phyloP scores from a whole-genome alignment of 2,329 filamentous ascomycete species.

The Akanthomyces muscarius region DNA sequence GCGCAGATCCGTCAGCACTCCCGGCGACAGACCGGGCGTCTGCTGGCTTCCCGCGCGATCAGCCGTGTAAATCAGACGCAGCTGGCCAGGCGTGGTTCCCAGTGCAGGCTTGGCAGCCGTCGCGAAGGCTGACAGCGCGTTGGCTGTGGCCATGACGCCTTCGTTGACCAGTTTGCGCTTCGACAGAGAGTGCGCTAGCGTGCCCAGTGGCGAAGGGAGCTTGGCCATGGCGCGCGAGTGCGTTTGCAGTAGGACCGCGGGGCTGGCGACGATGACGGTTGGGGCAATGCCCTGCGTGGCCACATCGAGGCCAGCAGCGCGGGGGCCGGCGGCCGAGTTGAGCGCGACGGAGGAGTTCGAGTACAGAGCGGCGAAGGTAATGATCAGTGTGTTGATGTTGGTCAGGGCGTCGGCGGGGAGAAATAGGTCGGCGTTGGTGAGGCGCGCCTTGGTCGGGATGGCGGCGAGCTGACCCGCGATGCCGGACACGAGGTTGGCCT shows the following conservation, averaged over 20 bases:
- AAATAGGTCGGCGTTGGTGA: slow-evolving; percentile 73
- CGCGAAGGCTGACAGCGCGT: slow-evolving; percentile 44
- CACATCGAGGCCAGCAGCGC: slow-evolving; percentile 64
- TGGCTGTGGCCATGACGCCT: slow-evolving; percentile 65
- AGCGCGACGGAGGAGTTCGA: slow-evolving; percentile 81
- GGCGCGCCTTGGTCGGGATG: slow-evolving; percentile 69
- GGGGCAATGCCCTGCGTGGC: slow-evolving; percentile 73
- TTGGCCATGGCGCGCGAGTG: slow-evolving; percentile 59
- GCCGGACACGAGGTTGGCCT: slow-evolving; percentile 81
- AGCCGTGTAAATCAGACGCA: slow-evolving; percentile 77
- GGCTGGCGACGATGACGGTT: slow-evolving; percentile 76
- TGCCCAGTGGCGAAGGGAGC: slow-evolving; percentile 59
- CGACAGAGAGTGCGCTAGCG: slow-evolving; percentile 67
- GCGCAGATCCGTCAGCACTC: slow-evolving; percentile 73
- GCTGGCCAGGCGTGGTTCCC: slow-evolving; percentile 62
- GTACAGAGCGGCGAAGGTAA: slow-evolving; percentile 79
- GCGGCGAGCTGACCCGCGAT: slow-evolving; percentile 73
- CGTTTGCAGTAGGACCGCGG: slow-evolving; percentile 65
- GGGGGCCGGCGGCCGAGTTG: slow-evolving; percentile 75
- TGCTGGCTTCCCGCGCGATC: slow-evolving; percentile 65
- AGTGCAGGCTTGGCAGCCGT: slow-evolving; percentile 57
- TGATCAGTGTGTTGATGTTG: slow-evolving; percentile 71
- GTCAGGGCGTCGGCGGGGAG: slow-evolving; percentile 79
- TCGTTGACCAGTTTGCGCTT: slow-evolving; percentile 62
- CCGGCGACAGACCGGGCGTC: slow-evolving; percentile 62